phyloP scores from a whole-genome alignment of 306 rosid species.

The Fragaria nilgerrensis region DNA sequence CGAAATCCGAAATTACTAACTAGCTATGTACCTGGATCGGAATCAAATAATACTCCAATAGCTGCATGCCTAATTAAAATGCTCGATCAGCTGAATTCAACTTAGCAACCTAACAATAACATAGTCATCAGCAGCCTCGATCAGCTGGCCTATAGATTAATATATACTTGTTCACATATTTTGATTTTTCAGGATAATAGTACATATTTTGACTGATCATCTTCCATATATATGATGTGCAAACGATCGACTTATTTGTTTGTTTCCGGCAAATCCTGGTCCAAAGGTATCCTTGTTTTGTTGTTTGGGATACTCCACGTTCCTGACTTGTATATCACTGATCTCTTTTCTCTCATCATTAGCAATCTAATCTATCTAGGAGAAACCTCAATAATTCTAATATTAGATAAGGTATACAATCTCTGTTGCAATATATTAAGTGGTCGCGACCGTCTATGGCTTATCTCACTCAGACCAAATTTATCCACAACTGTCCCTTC shows the following conservation, averaged over 20 bases:
- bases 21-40: too few relatives aligned
- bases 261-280: not conserved
- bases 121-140: not conserved
- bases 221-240: not conserved
- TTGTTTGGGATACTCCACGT: conserved; percentile 39
- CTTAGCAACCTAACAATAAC: not conserved
- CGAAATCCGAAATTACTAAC: too few relatives aligned
- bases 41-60: too few relatives aligned
- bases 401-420: not conserved
- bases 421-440: not conserved
- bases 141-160: not conserved
- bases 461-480: not conserved
- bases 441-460: not conserved
- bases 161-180: too few relatives aligned
- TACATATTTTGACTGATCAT: not conserved
- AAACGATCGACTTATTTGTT: not conserved
- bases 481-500: not conserved
- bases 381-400: not conserved
- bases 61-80: too few relatives aligned
- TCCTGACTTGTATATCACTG: conserved; percentile 20
- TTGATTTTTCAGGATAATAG: too few relatives aligned
- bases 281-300: conserved; percentile 1
- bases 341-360: not conserved
- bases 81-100: too few relatives aligned
- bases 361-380: not conserved